Evolutionary conservation across 2,329 filamentous ascomycete genomes (phyloP).

Genomic region (Diplodia intermedia): DNA sequence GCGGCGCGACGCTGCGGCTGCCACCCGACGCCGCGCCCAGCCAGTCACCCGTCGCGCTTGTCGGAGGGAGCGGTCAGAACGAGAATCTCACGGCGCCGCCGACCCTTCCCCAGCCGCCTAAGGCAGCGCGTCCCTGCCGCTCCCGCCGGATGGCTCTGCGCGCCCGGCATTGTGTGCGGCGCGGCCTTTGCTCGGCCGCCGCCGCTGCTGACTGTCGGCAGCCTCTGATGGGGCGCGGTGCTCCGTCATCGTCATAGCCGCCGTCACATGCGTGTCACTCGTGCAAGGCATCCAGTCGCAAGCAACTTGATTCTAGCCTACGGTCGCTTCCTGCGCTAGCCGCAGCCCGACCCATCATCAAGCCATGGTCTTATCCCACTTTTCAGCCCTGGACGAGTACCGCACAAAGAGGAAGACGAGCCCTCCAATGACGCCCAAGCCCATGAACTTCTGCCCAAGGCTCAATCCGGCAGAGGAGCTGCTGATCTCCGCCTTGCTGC

Average conservation of each 20-base stretch:
- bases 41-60: conserved; percentile 23
- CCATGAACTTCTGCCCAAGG: conserved; percentile 53
- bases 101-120: conserved; percentile 3
- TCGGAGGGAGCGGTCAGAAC: conserved; percentile 17
- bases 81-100: conserved; percentile 19
- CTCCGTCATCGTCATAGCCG: conserved; percentile 19
- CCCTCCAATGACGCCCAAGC: conserved; percentile 53
- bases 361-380: conserved; percentile 50
- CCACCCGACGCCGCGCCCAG: conserved; percentile 25
- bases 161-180: conserved; percentile 19
- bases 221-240: conserved; percentile 7
- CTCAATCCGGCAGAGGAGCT: conserved; percentile 48
- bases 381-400: conserved; percentile 35
- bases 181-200: conserved; percentile 27
- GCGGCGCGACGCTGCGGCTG: conserved; percentile 12
- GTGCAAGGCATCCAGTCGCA: conserved; percentile 20
- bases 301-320: conserved; percentile 15
- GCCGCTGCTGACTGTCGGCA: conserved; percentile 7
- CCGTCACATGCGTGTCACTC: conserved; percentile 18
- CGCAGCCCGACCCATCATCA: conserved; percentile 26
- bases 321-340: conserved; percentile 26
- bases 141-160: conserved; percentile 4
- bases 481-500: conserved; percentile 9
- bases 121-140: conserved; percentile 1
- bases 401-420: conserved; percentile 52